These are phyloP conservation scores for Pseudogymnoascus sp. DNA, from an alignment of 2,329 filamentous ascomycete species.

Conservation along the genomic window DNA sequence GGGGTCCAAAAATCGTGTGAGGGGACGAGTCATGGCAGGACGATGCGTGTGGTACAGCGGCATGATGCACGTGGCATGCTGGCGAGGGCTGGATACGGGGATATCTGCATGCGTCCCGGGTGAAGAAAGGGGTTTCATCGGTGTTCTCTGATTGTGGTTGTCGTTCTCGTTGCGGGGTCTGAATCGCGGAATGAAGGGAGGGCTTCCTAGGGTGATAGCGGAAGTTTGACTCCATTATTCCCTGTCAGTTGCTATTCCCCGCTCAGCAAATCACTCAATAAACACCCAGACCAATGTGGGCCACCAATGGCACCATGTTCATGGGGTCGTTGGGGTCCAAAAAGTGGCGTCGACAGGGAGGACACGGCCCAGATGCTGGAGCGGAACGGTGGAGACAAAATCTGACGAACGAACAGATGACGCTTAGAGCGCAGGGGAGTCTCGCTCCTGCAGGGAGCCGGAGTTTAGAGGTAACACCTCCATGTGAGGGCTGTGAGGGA, in stretches of 20 bases:
- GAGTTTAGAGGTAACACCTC: neutral
- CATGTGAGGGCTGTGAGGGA: neutral
- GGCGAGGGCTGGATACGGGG: neutral
- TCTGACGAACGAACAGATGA: neutral
- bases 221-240: neutral
- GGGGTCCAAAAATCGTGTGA: neutral
- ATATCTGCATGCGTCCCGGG: neutral
- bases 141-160: neutral
- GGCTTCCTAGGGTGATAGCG: neutral
- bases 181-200: neutral
- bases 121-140: neutral
- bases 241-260: neutral
- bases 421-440: neutral
- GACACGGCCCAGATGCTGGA: neutral
- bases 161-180: neutral
- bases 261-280: neutral
- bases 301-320: neutral
- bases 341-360: neutral
- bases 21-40: neutral
- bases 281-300: neutral
- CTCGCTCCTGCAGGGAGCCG: neutral
- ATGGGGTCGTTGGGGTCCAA: neutral
- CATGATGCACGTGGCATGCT: neutral
- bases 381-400: neutral
- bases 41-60: neutral